Base-by-base conservation (phyloP, 768 basidiomycete species). In the Gautieria morchelliformis region DNA sequence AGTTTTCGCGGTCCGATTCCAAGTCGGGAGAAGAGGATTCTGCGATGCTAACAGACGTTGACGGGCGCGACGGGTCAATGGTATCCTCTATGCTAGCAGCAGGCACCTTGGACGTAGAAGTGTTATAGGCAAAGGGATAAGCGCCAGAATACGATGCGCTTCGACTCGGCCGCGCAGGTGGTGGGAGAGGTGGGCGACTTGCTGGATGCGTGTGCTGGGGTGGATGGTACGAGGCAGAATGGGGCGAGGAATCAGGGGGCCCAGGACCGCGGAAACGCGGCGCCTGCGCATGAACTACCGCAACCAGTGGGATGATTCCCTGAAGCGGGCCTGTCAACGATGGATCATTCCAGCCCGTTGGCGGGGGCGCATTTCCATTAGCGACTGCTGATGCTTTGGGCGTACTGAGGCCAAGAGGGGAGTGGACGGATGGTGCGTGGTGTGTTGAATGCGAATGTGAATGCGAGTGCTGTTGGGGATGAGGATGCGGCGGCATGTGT, bases 41-140 rank as follows among this genome's bases (percentile, higher is more conserved):
- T 32, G 51, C 49, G 22, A 37, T 30, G 45, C 52, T 52, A 11
- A 56, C 54, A 22, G 42, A 45, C 54, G 54, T 47, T 41, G 54
- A 56, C 17, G 54, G 27, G n/a, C 42, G 46, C 42, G 40, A 30
- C 42, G 46, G 42, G 17, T 56, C 41, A 24, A 44, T 8, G 14
- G 7, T 39, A n/a, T 40, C 37, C 19, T 37, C 51, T 37, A 11
- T n/a, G 5, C 32, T 32, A 14, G 78, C 64, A 89, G 32, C 24
- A 20, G 42, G 4, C 15, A 27, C 53, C 3, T 53, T 37, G 42
- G 53, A 35, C 48, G 35, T 30, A 87, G 27, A 27, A 27, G 37
- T 46, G 47, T 33, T 27, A 6, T 24, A 57, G 6, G 56, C 22
- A 49, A 57, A 50, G 45, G 46, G 45, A 22, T 48, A 47, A 39